Base-by-base conservation (phyloP, 208 protist genomes). In the Leishmania arabica region DNA sequence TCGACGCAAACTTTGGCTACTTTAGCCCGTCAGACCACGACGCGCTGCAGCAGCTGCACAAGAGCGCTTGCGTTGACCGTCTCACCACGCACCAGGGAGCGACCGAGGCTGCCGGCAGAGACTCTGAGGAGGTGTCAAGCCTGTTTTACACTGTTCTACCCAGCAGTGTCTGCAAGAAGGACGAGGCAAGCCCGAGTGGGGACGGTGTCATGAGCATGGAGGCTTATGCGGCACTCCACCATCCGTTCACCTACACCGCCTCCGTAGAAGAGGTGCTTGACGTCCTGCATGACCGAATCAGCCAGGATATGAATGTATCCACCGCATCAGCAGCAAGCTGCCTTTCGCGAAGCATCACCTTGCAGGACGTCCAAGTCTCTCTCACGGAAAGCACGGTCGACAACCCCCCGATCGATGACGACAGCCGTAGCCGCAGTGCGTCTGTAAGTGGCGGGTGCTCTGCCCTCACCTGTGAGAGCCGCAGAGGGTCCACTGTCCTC, bases 201-300 rank as follows among this genome's bases (percentile, higher is more conserved):
- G 64, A 47, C 1, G 79, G 68, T 73, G 66, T 45, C 73, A 81
- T 81, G 78, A 84, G 77, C 66, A 24, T 80, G 15, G 86, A 71
- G 56, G 78, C 68, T 9, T 89, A 77, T 49, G 75, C 79, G 15
- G 69, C 78, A 5, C 71, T 65, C 0, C 86, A 89, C 37, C 70
- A 80, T 31, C 56, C 79, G n/a, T 76, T 90, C 70, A 47, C 60
- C 17, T 90, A 88, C 82, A 73, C 34, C 31, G 64, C 66, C 0
- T 85, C 77, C 34, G 82, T 90, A 4, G 87, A 90, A 53, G 87
- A 90, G 17, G 84, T 81, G 15, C 72, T 88, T 2, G 69, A 80
- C 1, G 45, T 34, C 3, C 70, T 90, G 77, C 84, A 86, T 54
- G 53, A 71, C 0, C 72, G 78, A 37, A 83, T 90, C 34, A 66